phyloP scores from a whole-genome alignment of 1,284 basidiomycete species.

The Fomitopsis pinicola region DNA sequence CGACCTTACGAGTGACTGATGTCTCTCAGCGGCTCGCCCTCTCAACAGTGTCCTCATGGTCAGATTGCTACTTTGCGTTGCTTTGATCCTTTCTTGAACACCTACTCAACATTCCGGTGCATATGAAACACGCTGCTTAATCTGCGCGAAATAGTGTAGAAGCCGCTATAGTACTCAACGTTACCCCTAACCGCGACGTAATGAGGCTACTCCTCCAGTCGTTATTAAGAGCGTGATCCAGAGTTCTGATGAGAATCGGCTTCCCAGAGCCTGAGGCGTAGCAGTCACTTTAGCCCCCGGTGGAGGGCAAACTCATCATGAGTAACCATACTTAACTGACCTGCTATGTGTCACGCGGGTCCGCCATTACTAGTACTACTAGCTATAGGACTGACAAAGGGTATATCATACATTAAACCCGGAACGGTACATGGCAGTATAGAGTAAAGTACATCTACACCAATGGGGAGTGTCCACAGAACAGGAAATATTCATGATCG shows the following conservation, averaged over 20 bases:
- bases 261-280: too few species aligned
- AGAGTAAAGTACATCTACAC: slow-evolving; percentile 1
- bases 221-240: too few species aligned
- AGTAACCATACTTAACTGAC: too few species aligned
- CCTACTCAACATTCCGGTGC: background rate
- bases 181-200: too few species aligned
- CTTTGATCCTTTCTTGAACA: background rate
- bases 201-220: too few species aligned
- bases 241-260: too few species aligned
- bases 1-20: background rate
- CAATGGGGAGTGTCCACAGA: background rate
- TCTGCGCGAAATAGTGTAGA: background rate
- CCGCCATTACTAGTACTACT: too few species aligned
- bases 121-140: background rate
- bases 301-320: too few species aligned
- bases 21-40: background rate
- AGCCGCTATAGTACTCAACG: too few species aligned
- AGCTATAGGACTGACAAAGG: background rate
- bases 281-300: too few species aligned
- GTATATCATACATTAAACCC: background rate
- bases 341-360: too few species aligned
- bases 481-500: background rate
- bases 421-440: background rate
- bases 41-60: background rate
- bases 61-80: background rate